Evolutionary conservation across 129 eudicot genomes (phyloP).

Genomic region (Artemisia annua): DNA sequence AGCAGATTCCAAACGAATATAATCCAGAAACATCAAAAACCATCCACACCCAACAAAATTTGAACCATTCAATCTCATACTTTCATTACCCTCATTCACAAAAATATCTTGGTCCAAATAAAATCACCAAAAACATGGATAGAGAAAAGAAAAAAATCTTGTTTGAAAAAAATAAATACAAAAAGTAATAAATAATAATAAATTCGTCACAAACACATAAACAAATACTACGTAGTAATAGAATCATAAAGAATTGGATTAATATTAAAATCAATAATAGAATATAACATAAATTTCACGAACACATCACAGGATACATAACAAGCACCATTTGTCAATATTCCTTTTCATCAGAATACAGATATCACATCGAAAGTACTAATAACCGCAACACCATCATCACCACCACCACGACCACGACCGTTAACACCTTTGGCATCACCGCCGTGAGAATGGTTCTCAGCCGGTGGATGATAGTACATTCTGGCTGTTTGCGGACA

Average conservation of each 20-base stretch:
- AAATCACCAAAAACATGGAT: neutral
- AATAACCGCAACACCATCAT: neutral
- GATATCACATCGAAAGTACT: constrained; percentile 32
- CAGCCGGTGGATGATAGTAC: constrained; percentile 90
- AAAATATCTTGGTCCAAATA: neutral
- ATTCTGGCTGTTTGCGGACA: constrained; percentile 91
- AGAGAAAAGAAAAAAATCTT: neutral
- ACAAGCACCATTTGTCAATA: constrained; percentile 12
- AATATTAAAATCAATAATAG: neutral
- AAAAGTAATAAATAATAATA: no score
- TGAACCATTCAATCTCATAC: constrained; percentile 20
- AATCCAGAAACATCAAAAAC: constrained; percentile 14
- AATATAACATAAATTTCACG: constrained; percentile 17
- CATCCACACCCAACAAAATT: constrained; percentile 8
- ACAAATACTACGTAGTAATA: constrained; percentile 7
- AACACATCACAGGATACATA: constrained; percentile 13
- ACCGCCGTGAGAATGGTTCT: constrained; percentile 30
- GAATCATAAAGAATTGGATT: constrained; percentile 3
- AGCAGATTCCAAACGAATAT: constrained; percentile 12
- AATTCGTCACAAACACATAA: neutral
- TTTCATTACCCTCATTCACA: neutral
- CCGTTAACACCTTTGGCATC: constrained; percentile 18
- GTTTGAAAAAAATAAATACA: no score
- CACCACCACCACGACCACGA: constrained; percentile 18
- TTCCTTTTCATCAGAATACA: constrained; percentile 24